Evolutionary conservation across 495 filamentous ascomycete species (phyloP), one percentile per base, ranked within the genome.

Genomic region (Penicillium alfredii): DNA sequence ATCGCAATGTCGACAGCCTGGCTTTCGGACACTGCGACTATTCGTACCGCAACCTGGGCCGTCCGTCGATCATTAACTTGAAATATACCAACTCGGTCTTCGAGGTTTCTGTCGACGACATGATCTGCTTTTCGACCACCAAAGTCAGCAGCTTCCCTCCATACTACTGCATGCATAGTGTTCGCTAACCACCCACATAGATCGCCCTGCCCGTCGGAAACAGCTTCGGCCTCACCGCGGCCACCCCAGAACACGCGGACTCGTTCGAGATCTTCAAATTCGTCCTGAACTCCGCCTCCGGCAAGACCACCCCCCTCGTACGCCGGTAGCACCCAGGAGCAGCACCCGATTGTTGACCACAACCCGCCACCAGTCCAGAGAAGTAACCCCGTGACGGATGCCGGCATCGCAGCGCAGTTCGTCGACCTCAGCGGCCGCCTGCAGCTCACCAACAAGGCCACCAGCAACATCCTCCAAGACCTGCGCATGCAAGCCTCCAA

Each of bases 21-120:
- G 85, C 93, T 20, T 98, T 98, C 55, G 92, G 88, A 15, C 86
- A 95, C 62, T 98, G 92, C 66, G 76, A 82, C 45, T 94, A 89
- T 51, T 49, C 78, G 20, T 98, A 96, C 68, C 84, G 92, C 34
- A 98, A 98, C 63, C 69, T 92, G 13, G 92, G 92, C 10, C 77
- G 86, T 8, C 80, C 87, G 19, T 84, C 82, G 25, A 72, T 83
- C 36, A 60, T 98, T 37, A 79, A 82, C 54, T 48, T 98, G 49
- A 77, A 73, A 48, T 81, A 87, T 41, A 67, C 74, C 18, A 66
- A 67, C 34, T 66, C 67, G 19, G 32, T 49, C 23, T 81, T 98
- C 51, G 73, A 77, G 47, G 88, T 97, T 19, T 77, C 80, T 27
- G 73, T 96, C 6, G 93, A 94, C 58, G 80, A 82, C 43, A 77